Base-by-base conservation (phyloP, 352 stramenopile species). In the Pythium folliculosum region DNA sequence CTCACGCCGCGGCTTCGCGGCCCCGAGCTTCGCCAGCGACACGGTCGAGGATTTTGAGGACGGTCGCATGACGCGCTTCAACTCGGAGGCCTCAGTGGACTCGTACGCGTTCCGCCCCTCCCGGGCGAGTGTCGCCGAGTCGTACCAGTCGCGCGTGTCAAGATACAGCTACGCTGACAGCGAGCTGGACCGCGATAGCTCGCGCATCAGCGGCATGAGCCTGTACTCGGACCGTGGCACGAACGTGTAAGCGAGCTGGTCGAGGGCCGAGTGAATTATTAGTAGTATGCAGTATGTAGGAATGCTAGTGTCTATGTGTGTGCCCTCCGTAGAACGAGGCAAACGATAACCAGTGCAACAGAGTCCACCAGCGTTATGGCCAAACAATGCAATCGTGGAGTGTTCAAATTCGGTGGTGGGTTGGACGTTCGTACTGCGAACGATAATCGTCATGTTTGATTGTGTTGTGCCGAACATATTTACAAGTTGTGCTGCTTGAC, bases 401-500 rank as follows among this genome's bases (percentile, higher is more conserved):
- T 47, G 40, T 47, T 47, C 17, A 10, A 40, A 40, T 40, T 2
- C 10, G 35, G 35, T 40, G 12, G n/a, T 60, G n/a, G 27, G 27
- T 32, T 2, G 27, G 27, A 32, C 27, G 27, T 32, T 32, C 27
- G 27, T 32, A 32, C 27, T 32, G 27, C 5, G 27, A 32, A 32
- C 27, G 27, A 5, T 32, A 32, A 32, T 32, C 27, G 37, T 7
- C 17, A 16, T 35, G 32, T 60, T 61, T 25, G 6, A 32, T 32
- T 32, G 27, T 32, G 27, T 32, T 32, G 5, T 32, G n/a, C n/a
- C 61, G 56, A 21, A 67, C 87, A 88, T 47, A n/a, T 8, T 66
- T 92, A 77, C 72, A 96, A 70, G 56, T 90, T 88, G 77, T 94
- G 82, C 58, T 82, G 63, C 76, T 90, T 87, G 51, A 91, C 71